A percentile compares a stretch with the other conserved stretches of the same genome.
Conservation (phyloP, 1,284 basidiomycete genomes). For the Boletus hoseneyae region DNA sequence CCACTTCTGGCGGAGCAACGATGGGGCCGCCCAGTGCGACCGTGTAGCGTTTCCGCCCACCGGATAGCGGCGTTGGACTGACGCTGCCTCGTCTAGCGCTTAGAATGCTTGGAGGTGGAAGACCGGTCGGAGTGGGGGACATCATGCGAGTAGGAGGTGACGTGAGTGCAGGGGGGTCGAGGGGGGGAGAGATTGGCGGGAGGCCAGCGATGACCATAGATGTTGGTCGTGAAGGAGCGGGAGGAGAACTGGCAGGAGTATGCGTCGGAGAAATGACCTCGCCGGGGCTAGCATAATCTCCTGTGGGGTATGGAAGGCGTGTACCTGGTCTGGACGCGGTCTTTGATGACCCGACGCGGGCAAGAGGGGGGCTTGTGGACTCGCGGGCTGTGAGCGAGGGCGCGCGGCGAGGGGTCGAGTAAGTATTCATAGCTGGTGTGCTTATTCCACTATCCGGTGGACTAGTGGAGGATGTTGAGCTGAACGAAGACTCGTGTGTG, state of each 20-base stretch:
- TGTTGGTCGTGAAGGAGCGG: conserved; percentile 22
- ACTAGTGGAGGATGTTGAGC: conserved; percentile 24
- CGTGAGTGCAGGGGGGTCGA: conserved; percentile 17
- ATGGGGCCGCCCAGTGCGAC: conserved; percentile 74
- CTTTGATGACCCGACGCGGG: conserved; percentile 29
- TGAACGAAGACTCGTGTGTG: conserved; percentile 25
- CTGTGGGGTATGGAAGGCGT: conserved; percentile 73
- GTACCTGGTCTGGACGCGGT: conserved; percentile 39
- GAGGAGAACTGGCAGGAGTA: conserved; percentile 62
- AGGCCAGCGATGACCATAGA: conserved; percentile 32
- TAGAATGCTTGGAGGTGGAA: conserved; percentile 34
- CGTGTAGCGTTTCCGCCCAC: conserved; percentile 66
- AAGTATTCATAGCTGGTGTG: conserved; percentile 14
- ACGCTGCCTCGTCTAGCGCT: conserved; percentile 45
- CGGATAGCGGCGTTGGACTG: conserved; percentile 59
- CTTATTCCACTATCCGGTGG: conserved; percentile 15
- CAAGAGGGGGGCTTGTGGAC: conserved; percentile 63
- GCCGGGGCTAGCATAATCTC: conserved; percentile 68
- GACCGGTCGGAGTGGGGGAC: conserved; percentile 28
- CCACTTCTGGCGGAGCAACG: conserved; percentile 42
- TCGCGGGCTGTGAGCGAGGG: conserved; percentile 48
- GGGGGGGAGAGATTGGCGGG: conserved; percentile 26
- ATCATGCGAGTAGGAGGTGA: conserved; percentile 25
- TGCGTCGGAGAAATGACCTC: conserved; percentile 39
- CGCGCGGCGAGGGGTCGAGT: conserved; percentile 35